Conservation (phyloP, 805 yeast genomes). For the Myxozyma geophila region DNA sequence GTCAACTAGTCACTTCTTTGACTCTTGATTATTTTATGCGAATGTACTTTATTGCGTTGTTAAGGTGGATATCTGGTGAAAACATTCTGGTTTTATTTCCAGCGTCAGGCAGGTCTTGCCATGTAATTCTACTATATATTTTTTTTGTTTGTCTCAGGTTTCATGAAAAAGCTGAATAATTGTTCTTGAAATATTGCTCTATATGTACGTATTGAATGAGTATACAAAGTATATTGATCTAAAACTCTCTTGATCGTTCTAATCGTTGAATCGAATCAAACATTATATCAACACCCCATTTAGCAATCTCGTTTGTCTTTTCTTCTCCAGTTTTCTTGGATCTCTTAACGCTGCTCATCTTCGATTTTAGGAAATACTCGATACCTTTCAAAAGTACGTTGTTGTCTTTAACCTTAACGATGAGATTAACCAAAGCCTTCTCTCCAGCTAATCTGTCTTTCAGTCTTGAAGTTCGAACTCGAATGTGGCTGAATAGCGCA, state of each 20-base stretch:
- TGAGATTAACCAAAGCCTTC: slow-evolving; percentile 52
- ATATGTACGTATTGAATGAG: not conserved
- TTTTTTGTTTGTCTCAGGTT: slow-evolving; percentile 5
- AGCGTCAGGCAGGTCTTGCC: not conserved
- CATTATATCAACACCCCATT: slow-evolving; percentile 68
- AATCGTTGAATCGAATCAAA: slow-evolving; percentile 46
- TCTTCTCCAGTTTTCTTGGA: slow-evolving; percentile 15
- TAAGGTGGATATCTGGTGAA: not conserved
- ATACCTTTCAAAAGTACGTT: slow-evolving; percentile 66
- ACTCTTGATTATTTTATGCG: not conserved
- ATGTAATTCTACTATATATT: slow-evolving; percentile 1
- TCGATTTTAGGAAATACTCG: slow-evolving; percentile 58
- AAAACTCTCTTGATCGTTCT: slow-evolving; percentile 16
- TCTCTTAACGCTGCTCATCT: slow-evolving; percentile 37
- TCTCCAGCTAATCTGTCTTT: slow-evolving; percentile 51
- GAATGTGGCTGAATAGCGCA: slow-evolving; percentile 25
- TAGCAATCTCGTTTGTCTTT: slow-evolving; percentile 59
- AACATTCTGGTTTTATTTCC: not conserved
- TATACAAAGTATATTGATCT: not conserved
- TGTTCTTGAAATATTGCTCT: not conserved
- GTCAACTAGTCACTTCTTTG: not conserved
- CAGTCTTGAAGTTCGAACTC: slow-evolving; percentile 32
- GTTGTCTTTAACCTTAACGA: slow-evolving; percentile 63
- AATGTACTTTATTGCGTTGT: not conserved
- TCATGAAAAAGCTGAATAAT: not conserved